Percentiles rank a stretch among this genome's conserved stretches.
phyloP scores from a whole-genome alignment of 768 basidiomycete genomes.

The Lentinula guzmanii region DNA sequence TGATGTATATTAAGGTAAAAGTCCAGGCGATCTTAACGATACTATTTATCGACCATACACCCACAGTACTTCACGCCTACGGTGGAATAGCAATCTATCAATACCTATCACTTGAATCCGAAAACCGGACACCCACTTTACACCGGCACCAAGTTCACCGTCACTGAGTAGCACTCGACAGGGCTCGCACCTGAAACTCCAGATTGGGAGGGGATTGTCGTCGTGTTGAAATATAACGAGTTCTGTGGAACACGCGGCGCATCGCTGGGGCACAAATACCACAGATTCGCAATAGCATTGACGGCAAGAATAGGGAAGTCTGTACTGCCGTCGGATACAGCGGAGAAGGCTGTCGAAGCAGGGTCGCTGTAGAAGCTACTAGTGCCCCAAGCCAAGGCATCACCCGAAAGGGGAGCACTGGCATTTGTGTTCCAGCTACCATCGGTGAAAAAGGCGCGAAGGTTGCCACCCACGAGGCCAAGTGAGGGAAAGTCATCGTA shows the following conservation, averaged over 20 bases:
- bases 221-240: neutral
- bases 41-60: too few relatives aligned
- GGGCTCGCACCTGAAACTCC: neutral
- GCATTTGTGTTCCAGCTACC: conserved; percentile 34
- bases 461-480: conserved; percentile 27
- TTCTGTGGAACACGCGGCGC: neutral
- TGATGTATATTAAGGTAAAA: too few relatives aligned
- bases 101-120: neutral
- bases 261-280: conserved; percentile 31
- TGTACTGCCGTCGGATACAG: conserved; percentile 14
- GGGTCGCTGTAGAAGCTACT: conserved; percentile 22
- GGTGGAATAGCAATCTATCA: too few relatives aligned
- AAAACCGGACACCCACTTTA: neutral
- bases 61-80: too few relatives aligned
- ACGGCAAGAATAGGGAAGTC: conserved; percentile 24
- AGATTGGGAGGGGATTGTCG: neutral
- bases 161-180: neutral
- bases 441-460: conserved; percentile 29
- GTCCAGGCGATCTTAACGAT: too few relatives aligned
- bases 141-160: neutral
- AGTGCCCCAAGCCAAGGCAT: conserved; percentile 29
- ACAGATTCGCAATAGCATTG: conserved; percentile 23
- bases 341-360: conserved; percentile 31
- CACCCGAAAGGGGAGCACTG: conserved; percentile 25
- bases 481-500: conserved; percentile 42